Evolutionary conservation across 306 rosid species (phyloP).

Genomic region (Fragaria iinumae): DNA sequence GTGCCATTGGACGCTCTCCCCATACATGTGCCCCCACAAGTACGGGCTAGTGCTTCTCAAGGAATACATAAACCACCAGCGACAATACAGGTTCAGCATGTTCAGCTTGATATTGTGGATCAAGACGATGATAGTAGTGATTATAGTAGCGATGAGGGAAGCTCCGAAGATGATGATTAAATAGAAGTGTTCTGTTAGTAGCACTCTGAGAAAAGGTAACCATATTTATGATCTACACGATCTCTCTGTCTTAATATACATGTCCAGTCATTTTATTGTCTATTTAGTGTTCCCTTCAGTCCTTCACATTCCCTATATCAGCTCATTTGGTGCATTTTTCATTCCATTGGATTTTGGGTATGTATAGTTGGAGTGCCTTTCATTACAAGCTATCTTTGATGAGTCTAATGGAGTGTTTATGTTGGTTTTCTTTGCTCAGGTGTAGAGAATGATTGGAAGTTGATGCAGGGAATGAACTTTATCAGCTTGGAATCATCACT

Average conservation of each 20-base stretch:
- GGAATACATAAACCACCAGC: conserved; percentile 54
- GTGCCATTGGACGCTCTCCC: conserved; percentile 65
- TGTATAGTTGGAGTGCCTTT: not conserved
- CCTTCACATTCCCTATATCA: not conserved
- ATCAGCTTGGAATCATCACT: not conserved
- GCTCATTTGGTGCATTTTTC: not conserved
- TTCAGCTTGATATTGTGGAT: conserved; percentile 84
- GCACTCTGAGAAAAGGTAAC: not conserved
- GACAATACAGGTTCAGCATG: conserved; percentile 83
- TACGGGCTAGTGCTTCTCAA: conserved; percentile 45
- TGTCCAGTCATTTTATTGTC: not conserved
- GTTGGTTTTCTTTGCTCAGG: not conserved
- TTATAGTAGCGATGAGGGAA: conserved; percentile 79
- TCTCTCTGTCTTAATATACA: not conserved
- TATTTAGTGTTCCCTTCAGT: not conserved
- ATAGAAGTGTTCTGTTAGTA: conserved; percentile 4
- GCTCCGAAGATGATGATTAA: conserved; percentile 77
- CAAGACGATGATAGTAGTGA: conserved; percentile 82
- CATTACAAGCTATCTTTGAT: not conserved
- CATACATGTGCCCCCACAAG: conserved; percentile 48
- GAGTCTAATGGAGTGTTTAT: not conserved
- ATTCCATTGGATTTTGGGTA: not conserved
- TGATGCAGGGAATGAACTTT: not conserved
- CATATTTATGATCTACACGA: not conserved
- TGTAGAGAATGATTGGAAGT: not conserved